Conservation (phyloP, 768 basidiomycete species). For the Harrya chromipes region DNA sequence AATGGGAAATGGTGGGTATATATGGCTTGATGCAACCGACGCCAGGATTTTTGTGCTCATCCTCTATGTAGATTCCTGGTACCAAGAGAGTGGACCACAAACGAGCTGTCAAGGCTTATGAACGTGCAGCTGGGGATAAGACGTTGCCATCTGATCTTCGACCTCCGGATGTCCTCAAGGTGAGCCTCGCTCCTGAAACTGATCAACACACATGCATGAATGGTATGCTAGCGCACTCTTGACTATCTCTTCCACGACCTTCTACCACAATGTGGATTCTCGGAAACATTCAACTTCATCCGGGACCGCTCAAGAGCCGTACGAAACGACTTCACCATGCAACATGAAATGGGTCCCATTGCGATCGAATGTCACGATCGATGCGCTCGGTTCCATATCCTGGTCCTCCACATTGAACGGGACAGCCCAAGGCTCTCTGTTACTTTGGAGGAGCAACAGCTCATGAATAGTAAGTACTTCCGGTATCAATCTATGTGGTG, state of each 20-base stretch:
- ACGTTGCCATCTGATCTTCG: constrained; percentile 88
- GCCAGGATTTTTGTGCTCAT: constrained; percentile 32
- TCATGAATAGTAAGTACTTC: constrained; percentile 77
- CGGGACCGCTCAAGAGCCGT: constrained; percentile 90
- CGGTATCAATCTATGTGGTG: not conserved
- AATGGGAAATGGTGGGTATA: constrained; percentile 74
- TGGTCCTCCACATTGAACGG: constrained; percentile 68
- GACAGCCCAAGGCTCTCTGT: constrained; percentile 57
- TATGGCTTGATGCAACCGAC: constrained; percentile 2
- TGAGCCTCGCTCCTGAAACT: constrained; percentile 26
- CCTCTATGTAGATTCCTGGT: constrained; percentile 58
- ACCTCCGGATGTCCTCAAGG: constrained; percentile 80
- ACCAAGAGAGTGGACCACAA: constrained; percentile 84
- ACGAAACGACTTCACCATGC: constrained; percentile 92
- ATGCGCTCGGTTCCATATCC: constrained; percentile 90
- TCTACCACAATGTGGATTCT: constrained; percentile 65
- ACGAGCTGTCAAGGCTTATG: constrained; percentile 92
- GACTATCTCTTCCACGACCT: constrained; percentile 91
- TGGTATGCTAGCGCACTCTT: constrained; percentile 62
- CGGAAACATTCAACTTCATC: constrained; percentile 75
- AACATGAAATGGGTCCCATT: constrained; percentile 68
- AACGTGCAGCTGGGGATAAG: constrained; percentile 92
- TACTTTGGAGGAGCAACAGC: constrained; percentile 79
- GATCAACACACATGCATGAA: not conserved
- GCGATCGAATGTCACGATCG: constrained; percentile 92